Percentiles rank a stretch among this genome's conserved stretches.
These are phyloP conservation scores for Fallopia convolvulus DNA, from an alignment of 148 eudicot species.

Conservation along the genomic window DNA sequence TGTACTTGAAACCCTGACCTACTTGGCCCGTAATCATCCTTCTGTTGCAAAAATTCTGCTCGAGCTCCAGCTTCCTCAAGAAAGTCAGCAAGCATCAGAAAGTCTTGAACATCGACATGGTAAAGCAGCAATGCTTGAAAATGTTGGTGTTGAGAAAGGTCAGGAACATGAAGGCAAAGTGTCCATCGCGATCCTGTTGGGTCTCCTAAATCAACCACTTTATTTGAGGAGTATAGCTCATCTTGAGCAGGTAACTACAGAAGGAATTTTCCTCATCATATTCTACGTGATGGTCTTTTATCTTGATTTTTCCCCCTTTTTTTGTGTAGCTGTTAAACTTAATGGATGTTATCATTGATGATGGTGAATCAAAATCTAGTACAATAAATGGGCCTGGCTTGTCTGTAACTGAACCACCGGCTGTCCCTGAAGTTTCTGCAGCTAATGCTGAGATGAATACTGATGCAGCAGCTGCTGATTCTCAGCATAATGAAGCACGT, in stretches of 20 bases:
- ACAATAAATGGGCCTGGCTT: conserved; percentile 37
- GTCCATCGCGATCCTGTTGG: conserved; percentile 66
- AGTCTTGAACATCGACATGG: conserved; percentile 32
- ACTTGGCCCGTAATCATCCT: conserved; percentile 82
- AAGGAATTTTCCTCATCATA: not conserved
- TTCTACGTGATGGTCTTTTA: too few species aligned
- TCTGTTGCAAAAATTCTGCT: conserved; percentile 76
- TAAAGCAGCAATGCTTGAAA: conserved; percentile 60
- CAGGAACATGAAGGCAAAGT: conserved; percentile 34
- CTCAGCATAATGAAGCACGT: conserved; percentile 26
- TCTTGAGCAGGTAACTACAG: conserved; percentile 67
- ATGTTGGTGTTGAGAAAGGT: conserved; percentile 10
- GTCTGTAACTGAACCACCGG: conserved; percentile 40
- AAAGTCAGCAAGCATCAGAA: conserved; percentile 20
- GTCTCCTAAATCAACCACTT: conserved; percentile 79
- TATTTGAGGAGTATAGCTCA: conserved; percentile 88
- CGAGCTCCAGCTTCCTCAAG: conserved; percentile 44
- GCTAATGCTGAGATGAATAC: conserved; percentile 40
- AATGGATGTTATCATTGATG: conserved; percentile 76
- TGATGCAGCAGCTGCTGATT: conserved; percentile 26
- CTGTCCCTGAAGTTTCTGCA: conserved; percentile 33
- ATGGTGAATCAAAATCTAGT: conserved; percentile 66
- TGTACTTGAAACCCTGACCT: conserved; percentile 83
- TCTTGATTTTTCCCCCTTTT: not conserved
- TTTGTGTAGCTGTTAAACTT: conserved; percentile 59